Percentiles rank a stretch among this genome's conserved stretches.
Evolutionary conservation across 2,329 filamentous ascomycete species (phyloP).

Genomic region (Trichoderma sp.): DNA sequence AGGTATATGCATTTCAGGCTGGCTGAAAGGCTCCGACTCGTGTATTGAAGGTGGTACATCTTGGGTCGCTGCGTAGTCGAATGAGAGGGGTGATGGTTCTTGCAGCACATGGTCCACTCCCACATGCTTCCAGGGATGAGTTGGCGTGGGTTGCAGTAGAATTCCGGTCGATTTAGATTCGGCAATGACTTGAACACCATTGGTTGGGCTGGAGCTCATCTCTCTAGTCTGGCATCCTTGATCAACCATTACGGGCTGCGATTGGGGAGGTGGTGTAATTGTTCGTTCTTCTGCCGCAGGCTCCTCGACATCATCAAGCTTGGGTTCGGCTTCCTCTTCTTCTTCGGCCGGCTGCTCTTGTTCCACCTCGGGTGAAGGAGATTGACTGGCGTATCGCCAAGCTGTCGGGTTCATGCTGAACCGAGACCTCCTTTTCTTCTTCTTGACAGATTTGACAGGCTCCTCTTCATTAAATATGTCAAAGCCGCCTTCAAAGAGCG

Average conservation of each 20-base stretch:
- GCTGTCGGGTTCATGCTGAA: constrained; percentile 65
- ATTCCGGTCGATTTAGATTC: constrained; percentile 28
- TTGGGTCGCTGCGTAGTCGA: constrained; percentile 27
- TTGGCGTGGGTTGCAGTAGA: constrained; percentile 22
- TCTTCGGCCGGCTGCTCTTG: constrained; percentile 36
- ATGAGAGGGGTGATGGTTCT: constrained; percentile 25
- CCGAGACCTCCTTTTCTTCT: constrained; percentile 72
- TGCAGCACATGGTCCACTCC: not conserved
- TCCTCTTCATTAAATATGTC: constrained; percentile 65
- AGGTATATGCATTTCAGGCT: not conserved
- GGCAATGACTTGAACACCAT: constrained; percentile 33
- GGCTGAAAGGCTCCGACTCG: not conserved
- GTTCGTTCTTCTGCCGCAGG: constrained; percentile 17
- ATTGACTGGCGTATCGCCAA: constrained; percentile 75
- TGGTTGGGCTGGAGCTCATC: constrained; percentile 32
- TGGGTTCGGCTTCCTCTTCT: constrained; percentile 20
- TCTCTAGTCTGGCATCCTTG: constrained; percentile 40
- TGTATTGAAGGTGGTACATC: constrained; percentile 20
- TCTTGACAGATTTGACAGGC: constrained; percentile 55
- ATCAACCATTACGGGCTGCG: constrained; percentile 37
- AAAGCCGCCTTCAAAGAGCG: constrained; percentile 62
- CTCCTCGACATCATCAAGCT: constrained; percentile 20
- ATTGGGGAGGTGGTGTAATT: constrained; percentile 24
- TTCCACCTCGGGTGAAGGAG: constrained; percentile 67
- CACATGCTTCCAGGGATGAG: constrained; percentile 7